Evolutionary conservation across 345 rosid species (phyloP).

Genomic region (Melastoma malabathricum): DNA sequence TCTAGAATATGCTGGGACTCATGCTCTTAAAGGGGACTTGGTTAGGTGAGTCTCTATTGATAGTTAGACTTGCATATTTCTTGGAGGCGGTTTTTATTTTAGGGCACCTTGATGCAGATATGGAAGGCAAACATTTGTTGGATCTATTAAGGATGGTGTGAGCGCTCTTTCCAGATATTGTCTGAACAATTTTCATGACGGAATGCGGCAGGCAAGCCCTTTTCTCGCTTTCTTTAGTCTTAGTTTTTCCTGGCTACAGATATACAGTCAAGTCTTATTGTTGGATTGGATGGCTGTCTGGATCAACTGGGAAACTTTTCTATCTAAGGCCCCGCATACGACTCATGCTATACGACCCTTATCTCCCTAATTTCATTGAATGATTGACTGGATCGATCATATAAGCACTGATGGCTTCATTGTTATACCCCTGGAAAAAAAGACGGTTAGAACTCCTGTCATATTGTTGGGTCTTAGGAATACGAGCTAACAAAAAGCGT

Average conservation of each 20-base stretch:
- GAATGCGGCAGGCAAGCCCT: conserved; percentile 78
- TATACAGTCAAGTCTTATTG: neutral
- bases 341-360: too few relatives aligned
- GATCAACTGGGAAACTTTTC: too few relatives aligned
- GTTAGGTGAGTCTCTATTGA: conserved; percentile 43
- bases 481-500: too few relatives aligned
- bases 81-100: neutral
- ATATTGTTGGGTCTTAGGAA: too few relatives aligned
- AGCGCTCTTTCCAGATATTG: conserved; percentile 91
- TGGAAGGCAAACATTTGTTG: conserved; percentile 74
- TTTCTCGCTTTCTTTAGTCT: conserved; percentile 4
- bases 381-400: too few relatives aligned
- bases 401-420: too few relatives aligned
- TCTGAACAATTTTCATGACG: conserved; percentile 89
- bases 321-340: too few relatives aligned
- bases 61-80: conserved; percentile 1
- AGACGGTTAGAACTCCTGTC: too few relatives aligned
- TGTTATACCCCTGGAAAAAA: too few relatives aligned
- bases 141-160: conserved; percentile 75
- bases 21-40: conserved; percentile 91
- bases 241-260: neutral
- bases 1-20: conserved; percentile 88
- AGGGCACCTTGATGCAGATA: conserved; percentile 34
- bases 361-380: too few relatives aligned
- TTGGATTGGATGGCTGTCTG: too few relatives aligned